These are phyloP conservation scores for Aureococcus anophagefferens DNA, from an alignment of 108 stramenopile species.

Conservation along the genomic window DNA sequence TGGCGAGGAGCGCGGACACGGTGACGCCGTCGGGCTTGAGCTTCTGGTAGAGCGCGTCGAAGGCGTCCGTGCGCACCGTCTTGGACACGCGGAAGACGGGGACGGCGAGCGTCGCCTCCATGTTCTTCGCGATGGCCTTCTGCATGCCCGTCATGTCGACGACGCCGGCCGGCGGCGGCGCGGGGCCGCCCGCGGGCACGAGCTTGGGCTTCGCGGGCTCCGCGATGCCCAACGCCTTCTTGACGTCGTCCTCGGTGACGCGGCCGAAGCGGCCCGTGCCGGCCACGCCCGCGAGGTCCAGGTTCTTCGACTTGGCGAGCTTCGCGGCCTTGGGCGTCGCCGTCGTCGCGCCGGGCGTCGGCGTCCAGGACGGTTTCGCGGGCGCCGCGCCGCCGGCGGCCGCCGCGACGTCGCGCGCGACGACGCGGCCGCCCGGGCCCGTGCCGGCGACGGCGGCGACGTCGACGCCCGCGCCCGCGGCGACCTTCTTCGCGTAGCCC, in stretches of 20 bases:
- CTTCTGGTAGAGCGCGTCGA: conserved; percentile 79
- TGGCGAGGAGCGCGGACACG: conserved; percentile 82
- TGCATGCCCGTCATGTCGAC: conserved; percentile 94
- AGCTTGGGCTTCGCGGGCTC: conserved; percentile 57
- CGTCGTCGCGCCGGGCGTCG: conserved; percentile 60
- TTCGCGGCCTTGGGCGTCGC: conserved; percentile 23
- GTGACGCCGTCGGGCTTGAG: conserved; percentile 86
- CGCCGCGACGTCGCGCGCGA: conserved; percentile 44
- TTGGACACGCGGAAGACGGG: conserved; percentile 88
- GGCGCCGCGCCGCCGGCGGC: conserved; percentile 50
- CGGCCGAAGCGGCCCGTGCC: conserved; percentile 91
- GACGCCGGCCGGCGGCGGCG: conserved; percentile 70
- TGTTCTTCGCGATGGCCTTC: conserved; percentile 90
- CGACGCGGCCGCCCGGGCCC: conserved; percentile 80
- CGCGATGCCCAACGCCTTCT: conserved; percentile 76
- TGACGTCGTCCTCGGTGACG: conserved; percentile 81
- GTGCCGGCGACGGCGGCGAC: conserved; percentile 62
- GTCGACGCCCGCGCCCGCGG: not conserved
- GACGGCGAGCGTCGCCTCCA: conserved; percentile 77
- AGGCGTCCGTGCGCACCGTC: conserved; percentile 77
- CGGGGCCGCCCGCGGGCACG: conserved; percentile 30
- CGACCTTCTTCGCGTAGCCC: not conserved
- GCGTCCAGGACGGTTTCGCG: conserved; percentile 63
- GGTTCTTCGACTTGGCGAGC: conserved; percentile 60
- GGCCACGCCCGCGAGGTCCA: conserved; percentile 59